Evolutionary conservation across 1,284 basidiomycete species (phyloP), one percentile per base, ranked within the genome.

Genomic region (Tilletia indica): DNA sequence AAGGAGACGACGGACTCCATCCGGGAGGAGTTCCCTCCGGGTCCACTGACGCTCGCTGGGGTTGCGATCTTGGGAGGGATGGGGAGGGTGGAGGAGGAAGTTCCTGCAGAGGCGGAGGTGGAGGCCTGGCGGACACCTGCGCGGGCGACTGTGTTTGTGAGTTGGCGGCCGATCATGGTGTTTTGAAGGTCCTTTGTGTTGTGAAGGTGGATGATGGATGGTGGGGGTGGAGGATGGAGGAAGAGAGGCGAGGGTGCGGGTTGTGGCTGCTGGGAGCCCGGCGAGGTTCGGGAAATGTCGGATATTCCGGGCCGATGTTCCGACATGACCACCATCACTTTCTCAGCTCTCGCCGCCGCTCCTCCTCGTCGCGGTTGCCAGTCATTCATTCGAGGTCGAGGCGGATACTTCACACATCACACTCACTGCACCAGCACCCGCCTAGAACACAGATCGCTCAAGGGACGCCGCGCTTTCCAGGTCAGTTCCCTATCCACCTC

Each of bases 51-150:
- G 80, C 92, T 90, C 72, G 89, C 89, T 3, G 94, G 94, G 31
- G 94, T 93, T 70, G 94, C 94, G 83, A 97, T 91, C 88, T 97
- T 97, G 70, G 94, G 94, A 63, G 94, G 94, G 80, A 97, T 90
- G 75, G 96, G 89, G 6, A 83, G 77, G 19, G 75, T 63, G 36
- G 82, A 83, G 70, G 75, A 72, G 73, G 58, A 45, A 21, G 58
- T 25, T 11, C 8, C 58, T 8, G 64, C 64, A 1, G 66, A 45
- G 12, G 45, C 12, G 14, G 45, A 49, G 61, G 61, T 39, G 31
- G 61, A 64, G 38, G 61, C 61, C 9, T 39, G 31, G 12, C 61
- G 61, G 19, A n/a, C 61, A 16, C 61, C 61, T 9, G 36, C 38
- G 34, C 61, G 61, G 3, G 61, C 61, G 61, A 64, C 61, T 25